Percentiles rank a stretch among this genome's conserved stretches.
Conservation (phyloP, 1,284 basidiomycete species). For the Anthracocystis walkeri region DNA sequence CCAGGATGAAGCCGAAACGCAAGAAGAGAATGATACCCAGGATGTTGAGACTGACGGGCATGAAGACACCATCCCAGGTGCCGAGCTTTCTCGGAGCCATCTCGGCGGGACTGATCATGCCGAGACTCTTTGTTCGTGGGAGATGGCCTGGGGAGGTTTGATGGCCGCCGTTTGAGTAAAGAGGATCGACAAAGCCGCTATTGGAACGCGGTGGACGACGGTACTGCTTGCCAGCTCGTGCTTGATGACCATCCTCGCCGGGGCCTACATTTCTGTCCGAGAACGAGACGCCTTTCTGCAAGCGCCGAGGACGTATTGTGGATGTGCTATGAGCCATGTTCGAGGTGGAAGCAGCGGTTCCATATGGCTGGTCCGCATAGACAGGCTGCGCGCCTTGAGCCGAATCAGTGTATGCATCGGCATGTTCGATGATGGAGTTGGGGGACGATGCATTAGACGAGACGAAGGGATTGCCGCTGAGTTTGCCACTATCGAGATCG, state of each 20-base stretch:
- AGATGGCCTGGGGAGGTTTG: slow-evolving; percentile 15
- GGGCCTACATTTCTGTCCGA: slow-evolving; percentile 40
- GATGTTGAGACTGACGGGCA: slow-evolving; percentile 69
- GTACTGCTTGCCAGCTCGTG: slow-evolving; percentile 24
- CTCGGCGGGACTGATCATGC: slow-evolving; percentile 57
- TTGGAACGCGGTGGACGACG: slow-evolving; percentile 41
- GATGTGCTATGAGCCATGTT: slow-evolving; percentile 21
- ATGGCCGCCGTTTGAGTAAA: slow-evolving; percentile 1
- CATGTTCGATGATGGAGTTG: slow-evolving; percentile 22
- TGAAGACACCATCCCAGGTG: slow-evolving; percentile 68
- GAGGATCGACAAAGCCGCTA: slow-evolving; percentile 37
- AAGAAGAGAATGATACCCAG: slow-evolving; percentile 68
- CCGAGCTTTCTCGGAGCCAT: slow-evolving; percentile 65
- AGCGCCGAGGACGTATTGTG: slow-evolving; percentile 30
- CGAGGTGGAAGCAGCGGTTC: background rate
- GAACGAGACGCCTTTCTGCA: slow-evolving; percentile 52
- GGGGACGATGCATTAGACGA: slow-evolving; percentile 19
- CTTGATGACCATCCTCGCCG: slow-evolving; percentile 39
- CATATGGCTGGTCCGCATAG: slow-evolving; percentile 28
- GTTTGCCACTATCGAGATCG: slow-evolving; percentile 41
- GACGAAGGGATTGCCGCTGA: slow-evolving; percentile 38
- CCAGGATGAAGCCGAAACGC: slow-evolving; percentile 68
- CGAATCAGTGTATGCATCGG: background rate
- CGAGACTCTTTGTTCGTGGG: slow-evolving; percentile 48
- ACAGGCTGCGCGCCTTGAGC: background rate